A percentile compares a stretch with the other conserved stretches of the same genome.
Conservation (phyloP, 75 land plant genomes). For the Cryptomeria japonica region DNA sequence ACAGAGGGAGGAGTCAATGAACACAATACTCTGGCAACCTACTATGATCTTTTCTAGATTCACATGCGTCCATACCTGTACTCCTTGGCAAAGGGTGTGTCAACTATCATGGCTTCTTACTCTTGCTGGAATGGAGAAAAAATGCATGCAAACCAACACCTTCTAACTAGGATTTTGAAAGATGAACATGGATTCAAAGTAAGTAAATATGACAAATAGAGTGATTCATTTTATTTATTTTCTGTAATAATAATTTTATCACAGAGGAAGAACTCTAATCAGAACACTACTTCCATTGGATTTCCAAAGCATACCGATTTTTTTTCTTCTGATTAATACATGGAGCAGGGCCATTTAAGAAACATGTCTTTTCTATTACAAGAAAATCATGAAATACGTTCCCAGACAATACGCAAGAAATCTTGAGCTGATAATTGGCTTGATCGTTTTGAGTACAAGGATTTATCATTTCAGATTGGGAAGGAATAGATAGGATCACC, state of each 20-base stretch:
- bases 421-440: not conserved
- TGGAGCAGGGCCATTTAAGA: not conserved
- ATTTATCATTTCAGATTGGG: constrained; percentile 80
- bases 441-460: constrained; percentile 42
- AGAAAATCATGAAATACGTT: not conserved
- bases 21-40: constrained; percentile 52
- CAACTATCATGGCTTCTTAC: constrained; percentile 85
- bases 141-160: constrained; percentile 55
- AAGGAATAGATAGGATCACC: constrained; percentile 63
- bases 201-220: not conserved
- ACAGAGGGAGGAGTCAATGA: constrained; percentile 73
- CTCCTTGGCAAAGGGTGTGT: constrained; percentile 72
- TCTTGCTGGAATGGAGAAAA: constrained; percentile 85
- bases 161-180: constrained; percentile 65
- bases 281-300: not conserved
- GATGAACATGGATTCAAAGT: constrained; percentile 70
- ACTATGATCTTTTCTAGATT: constrained; percentile 51
- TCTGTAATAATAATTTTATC: not conserved
- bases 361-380: not conserved
- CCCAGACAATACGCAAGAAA: not conserved
- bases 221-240: not conserved
- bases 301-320: not conserved
- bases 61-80: constrained; percentile 84
- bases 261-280: not conserved
- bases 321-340: not conserved